Base-by-base conservation (phyloP, 495 filamentous ascomycete genomes). In the Penicillium cosmopolitanum region DNA sequence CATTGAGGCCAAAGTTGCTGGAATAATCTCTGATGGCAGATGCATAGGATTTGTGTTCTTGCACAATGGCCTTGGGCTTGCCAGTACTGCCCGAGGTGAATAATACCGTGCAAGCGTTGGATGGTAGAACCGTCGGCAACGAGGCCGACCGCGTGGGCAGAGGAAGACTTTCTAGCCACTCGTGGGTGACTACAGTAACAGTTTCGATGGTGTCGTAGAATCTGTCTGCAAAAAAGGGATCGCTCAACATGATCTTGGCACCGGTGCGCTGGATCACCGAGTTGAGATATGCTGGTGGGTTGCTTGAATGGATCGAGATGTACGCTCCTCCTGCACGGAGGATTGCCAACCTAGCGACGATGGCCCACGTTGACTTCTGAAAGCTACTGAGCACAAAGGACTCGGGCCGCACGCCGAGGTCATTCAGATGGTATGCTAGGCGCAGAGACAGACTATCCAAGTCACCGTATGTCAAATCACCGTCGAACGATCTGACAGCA, bases 311-410 rank as follows among this genome's bases (percentile, higher is more conserved):
- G 18, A 66, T 50, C 8, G 51, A 46, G 4, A 66, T 46, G 28
- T 57, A 63, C 11, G 66, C 73, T 7, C 69, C 80, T 31, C 84
- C 83, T 11, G 84, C 71, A 53, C 82, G 82, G 67, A 85, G 73
- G 33, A 85, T 70, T n/a, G 73, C 84, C 11, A 87, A 36, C 65
- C 58, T 1, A 68, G 51, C 63, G 62, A 61, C 69, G 70, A 21
- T 68, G 69, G 38, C 19, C 80, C 79, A 81, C 50, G 69, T 73
- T 16, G 79, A 84, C 63, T 87, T 87, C 51, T 85, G 79, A 40
- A 86, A 82, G 57, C 77, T 83, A 28, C 86, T 64, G 0, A 82
- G 79, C 6, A 86, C 74, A 15, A 78, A 62, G 16, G 61, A 71
- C 21, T 77, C 81, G 10, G 76, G 68, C 21, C 66, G 67, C 38